Evolutionary conservation across 2,329 filamentous ascomycete species (phyloP).

Genomic region (Sclerotinia spermophila): DNA sequence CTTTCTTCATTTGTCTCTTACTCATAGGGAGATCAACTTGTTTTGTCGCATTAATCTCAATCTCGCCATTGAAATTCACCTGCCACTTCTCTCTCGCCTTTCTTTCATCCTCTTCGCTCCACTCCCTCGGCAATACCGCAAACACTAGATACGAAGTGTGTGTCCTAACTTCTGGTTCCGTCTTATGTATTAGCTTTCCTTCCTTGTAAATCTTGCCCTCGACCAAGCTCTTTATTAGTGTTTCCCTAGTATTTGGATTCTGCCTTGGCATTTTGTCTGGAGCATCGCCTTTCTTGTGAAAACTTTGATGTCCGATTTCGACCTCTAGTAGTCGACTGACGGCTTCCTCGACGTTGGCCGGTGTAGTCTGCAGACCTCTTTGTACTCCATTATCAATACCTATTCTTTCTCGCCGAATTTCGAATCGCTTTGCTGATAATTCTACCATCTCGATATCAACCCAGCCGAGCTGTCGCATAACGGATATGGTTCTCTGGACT

Average conservation of each 20-base stretch:
- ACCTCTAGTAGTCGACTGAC: constrained; percentile 69
- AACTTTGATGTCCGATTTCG: constrained; percentile 64
- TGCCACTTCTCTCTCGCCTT: constrained; percentile 58
- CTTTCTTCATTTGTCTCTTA: constrained; percentile 31
- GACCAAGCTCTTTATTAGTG: constrained; percentile 35
- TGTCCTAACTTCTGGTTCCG: constrained; percentile 86
- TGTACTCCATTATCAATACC: constrained; percentile 57
- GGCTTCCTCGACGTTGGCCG: constrained; percentile 76
- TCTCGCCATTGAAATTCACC: constrained; percentile 24
- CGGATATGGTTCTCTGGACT: constrained; percentile 79
- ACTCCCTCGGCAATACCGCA: constrained; percentile 80
- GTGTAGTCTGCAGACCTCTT: constrained; percentile 56
- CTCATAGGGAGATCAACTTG: constrained; percentile 22
- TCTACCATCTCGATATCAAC: constrained; percentile 92
- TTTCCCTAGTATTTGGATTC: constrained; percentile 38
- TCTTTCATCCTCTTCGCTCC: constrained; percentile 78
- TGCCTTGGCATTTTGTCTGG: constrained; percentile 30
- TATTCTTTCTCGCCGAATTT: constrained; percentile 76
- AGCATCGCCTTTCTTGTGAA: constrained; percentile 44
- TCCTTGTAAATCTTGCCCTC: constrained; percentile 63
- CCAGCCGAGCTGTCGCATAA: constrained; percentile 80
- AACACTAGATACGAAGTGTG: constrained; percentile 98
- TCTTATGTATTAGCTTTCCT: constrained; percentile 73
- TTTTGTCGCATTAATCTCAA: constrained; percentile 21
- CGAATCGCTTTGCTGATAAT: constrained; percentile 72